Evolutionary conservation across 1,284 basidiomycete genomes (phyloP), one percentile per base, ranked within the genome.

Genomic region (Moesziomyces globuligerus): DNA sequence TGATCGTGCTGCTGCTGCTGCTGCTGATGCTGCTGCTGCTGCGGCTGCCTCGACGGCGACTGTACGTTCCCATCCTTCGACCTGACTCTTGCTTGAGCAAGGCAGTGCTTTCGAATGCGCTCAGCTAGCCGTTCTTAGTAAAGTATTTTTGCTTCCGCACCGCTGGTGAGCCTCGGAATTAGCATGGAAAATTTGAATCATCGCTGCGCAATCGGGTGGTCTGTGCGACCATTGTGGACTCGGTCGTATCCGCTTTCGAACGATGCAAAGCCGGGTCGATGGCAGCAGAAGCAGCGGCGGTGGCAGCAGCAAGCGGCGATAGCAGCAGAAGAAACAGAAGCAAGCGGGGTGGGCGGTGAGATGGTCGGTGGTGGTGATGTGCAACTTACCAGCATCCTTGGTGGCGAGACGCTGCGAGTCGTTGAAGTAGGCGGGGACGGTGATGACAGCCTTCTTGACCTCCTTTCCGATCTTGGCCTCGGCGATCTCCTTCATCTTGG

Each of bases 401-500:
- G 87, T 88, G 61, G 87, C 87, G 60, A 87, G 85, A 84, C 87
- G 86, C 83, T 88, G 87, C 52, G 87, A 88, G 86, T 88, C 87
- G 85, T 88, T 88, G 85, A 88, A 88, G 86, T 88, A 88, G 77
- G 87, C 87, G 69, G 87, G 87, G 79, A 88, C 87, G 90, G 87
- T 88, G 81, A 88, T 85, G 76, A 88, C 87, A 71, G 87, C 87
- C 85, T 88, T 88, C 84, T 86, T 86, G 83, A 88, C 87, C 60
- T 85, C 85, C 85, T 87, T 87, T 79, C 87, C 86, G 68, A 88
- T 85, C 84, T 88, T 87, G 79, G 87, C 86, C 84, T 88, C 87
- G 52, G 87, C 86, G 78, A 86, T 87, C 84, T 88, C 95, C 89
- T 95, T 98, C 93, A 98, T 97, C 87, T 98, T 98, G 80, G 87